phyloP scores from a whole-genome alignment of 805 yeast species.

The Lipomyces starkeyi region DNA sequence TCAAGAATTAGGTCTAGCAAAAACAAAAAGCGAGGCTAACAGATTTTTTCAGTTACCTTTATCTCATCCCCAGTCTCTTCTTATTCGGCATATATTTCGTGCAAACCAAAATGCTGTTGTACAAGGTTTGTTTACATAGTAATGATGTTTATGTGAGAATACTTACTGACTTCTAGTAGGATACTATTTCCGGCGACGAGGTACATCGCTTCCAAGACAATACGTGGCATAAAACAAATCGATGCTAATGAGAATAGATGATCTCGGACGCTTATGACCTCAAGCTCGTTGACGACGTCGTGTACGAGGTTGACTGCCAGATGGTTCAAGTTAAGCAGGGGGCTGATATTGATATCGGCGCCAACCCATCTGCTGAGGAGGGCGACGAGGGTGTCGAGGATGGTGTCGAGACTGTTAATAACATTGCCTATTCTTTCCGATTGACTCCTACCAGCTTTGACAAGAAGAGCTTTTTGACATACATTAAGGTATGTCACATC shows the following conservation, averaged over 20 bases:
- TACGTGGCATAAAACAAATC: not conserved
- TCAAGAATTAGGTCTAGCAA: not conserved
- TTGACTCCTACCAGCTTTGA: conserved; percentile 94
- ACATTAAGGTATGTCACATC: conserved; percentile 67
- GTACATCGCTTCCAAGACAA: conserved; percentile 12
- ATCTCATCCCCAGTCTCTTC: not conserved
- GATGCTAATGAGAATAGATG: conserved; percentile 48
- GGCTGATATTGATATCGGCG: conserved; percentile 97
- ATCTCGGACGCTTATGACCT: conserved; percentile 95
- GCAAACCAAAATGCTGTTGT: conserved; percentile 46
- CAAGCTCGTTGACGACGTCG: conserved; percentile 84
- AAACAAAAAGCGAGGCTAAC: not conserved
- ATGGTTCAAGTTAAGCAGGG: conserved; percentile 84
- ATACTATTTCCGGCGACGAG: conserved; percentile 89
- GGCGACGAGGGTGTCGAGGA: conserved; percentile 81
- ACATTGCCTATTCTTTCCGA: conserved; percentile 98
- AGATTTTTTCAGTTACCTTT: not conserved
- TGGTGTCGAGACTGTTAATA: conserved; percentile 90
- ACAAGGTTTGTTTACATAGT: conserved; percentile 40
- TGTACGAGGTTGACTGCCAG: conserved; percentile 95
- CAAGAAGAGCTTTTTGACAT: conserved; percentile 95
- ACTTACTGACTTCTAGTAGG: conserved; percentile 49
- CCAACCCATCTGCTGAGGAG: conserved; percentile 98
- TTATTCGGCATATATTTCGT: not conserved
- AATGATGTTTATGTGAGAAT: not conserved